Conservation (phyloP, 371 early-diverging fungal genomes). For the Mortierella sp. region DNA sequence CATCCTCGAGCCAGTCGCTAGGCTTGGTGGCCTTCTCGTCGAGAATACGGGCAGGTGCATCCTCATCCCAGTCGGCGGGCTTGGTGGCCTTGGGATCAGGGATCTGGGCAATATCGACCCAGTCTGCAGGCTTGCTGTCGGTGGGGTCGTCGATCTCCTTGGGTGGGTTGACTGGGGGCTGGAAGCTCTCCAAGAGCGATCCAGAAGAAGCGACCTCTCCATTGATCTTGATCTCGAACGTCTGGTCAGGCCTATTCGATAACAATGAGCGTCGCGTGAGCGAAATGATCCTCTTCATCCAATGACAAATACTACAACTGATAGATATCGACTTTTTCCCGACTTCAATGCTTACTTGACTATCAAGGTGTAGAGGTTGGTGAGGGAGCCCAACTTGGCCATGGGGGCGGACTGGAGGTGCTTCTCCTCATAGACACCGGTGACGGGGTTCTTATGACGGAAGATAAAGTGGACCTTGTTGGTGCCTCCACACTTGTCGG, state of each 20-base stretch:
- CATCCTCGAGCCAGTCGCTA: conserved; percentile 90
- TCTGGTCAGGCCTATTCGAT: conserved; percentile 84
- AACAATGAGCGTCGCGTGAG: not conserved
- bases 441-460: conserved; percentile 91
- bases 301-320: too few relatives aligned
- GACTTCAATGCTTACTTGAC: conserved; percentile 72
- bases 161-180: conserved; percentile 81
- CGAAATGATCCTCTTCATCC: not conserved
- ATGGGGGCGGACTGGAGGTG: conserved; percentile 68
- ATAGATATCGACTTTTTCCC: too few relatives aligned
- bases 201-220: conserved; percentile 79
- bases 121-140: conserved; percentile 93
- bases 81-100: conserved; percentile 88
- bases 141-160: conserved; percentile 94
- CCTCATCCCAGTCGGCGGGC: conserved; percentile 91
- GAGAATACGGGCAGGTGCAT: conserved; percentile 70
- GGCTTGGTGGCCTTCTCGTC: conserved; percentile 94
- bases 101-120: conserved; percentile 95
- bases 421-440: conserved; percentile 81
- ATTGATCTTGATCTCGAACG: conserved; percentile 88
- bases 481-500: conserved; percentile 95
- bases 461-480: conserved; percentile 98
- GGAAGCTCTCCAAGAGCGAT: conserved; percentile 88
- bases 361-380: conserved; percentile 92
- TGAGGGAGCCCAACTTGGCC: conserved; percentile 75